Base-by-base conservation (phyloP, 2,329 filamentous ascomycete species). In the Zymoseptoria ardabiliae region DNA sequence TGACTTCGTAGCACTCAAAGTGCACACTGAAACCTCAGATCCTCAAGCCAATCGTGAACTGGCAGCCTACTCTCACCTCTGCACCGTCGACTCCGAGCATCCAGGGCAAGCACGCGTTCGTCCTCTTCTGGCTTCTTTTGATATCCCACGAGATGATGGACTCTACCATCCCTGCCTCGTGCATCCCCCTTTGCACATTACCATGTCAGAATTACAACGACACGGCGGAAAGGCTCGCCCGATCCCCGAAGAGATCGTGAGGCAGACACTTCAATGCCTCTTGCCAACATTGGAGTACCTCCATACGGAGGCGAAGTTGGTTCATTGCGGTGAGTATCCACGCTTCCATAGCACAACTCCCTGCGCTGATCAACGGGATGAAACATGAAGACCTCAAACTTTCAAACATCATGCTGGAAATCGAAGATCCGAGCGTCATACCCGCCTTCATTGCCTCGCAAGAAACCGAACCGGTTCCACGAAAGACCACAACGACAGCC, bases 111-210 rank as follows among this genome's bases (percentile, higher is more conserved):
- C 20, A 6, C 22, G 11, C 20, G 28, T 54, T 19, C 53, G 53
- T 20, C 25, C 23, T 21, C 21, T 30, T 13, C 13, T 52, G 20
- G 61, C 65, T 30, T 45, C 53, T 50, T 66, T 66, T 52, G 49
- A 62, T 4, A 2, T 63, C 8, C 30, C 54, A 23, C 50, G 50
- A 17, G 57, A 60, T 19, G 57, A 61, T 7, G 59, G 55, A 11
- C 60, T 59, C 7, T n/a, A 57, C 17, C 61, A 65, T 54, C 54
- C 48, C 30, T 66, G 64, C 48, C 54, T 66, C 21, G 55, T 66
- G 1, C 63, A 62, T 13, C 56, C 55, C 6, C 59, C 63, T 22
- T 62, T 65, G 53, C 62, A 65, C 51, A 64, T 62, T 62, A 61
- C 30, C 6, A 53, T 64, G 13, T 59, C 17, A 1, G 59, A 53